Percentiles rank a stretch among this genome's conserved stretches.
Evolutionary conservation across 2,329 filamentous ascomycete species (phyloP).

Genomic region (Trichoderma sp.): DNA sequence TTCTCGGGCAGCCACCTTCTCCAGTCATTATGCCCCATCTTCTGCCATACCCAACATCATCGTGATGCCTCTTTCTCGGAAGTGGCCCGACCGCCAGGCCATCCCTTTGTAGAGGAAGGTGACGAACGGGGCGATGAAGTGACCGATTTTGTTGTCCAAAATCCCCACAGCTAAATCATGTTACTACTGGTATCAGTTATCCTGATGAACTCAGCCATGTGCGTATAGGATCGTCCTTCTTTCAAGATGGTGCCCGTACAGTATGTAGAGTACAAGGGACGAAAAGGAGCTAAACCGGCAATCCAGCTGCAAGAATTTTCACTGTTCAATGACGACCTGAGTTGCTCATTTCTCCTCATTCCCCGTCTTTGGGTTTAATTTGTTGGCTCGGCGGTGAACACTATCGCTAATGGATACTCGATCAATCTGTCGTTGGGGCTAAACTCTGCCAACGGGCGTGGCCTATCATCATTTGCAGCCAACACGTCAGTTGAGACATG

Average conservation of each 20-base stretch:
- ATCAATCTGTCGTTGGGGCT: slow-evolving; percentile 10
- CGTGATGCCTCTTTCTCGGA: background rate
- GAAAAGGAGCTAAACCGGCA: background rate
- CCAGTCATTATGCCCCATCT: background rate
- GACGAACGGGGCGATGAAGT: slow-evolving; percentile 12
- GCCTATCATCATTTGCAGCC: background rate
- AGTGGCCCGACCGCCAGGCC: slow-evolving; percentile 6
- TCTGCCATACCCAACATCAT: background rate
- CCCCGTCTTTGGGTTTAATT: background rate
- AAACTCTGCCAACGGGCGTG: background rate
- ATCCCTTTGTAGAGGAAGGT: background rate
- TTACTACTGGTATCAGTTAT: background rate
- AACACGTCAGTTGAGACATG: background rate
- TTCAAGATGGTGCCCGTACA: background rate
- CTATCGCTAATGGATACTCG: background rate
- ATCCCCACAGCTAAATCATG: background rate
- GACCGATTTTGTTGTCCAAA: background rate
- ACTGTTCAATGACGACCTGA: background rate
- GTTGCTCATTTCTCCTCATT: background rate
- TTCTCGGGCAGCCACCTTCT: background rate
- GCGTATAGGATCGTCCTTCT: background rate
- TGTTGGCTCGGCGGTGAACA: background rate
- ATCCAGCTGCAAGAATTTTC: background rate
- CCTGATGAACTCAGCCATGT: background rate
- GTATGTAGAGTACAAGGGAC: background rate